A percentile compares a stretch with the other conserved stretches of the same genome.
Conservation (phyloP, 176 grass and related monocot genomes). For the Ampelocalamus luodianensis region DNA sequence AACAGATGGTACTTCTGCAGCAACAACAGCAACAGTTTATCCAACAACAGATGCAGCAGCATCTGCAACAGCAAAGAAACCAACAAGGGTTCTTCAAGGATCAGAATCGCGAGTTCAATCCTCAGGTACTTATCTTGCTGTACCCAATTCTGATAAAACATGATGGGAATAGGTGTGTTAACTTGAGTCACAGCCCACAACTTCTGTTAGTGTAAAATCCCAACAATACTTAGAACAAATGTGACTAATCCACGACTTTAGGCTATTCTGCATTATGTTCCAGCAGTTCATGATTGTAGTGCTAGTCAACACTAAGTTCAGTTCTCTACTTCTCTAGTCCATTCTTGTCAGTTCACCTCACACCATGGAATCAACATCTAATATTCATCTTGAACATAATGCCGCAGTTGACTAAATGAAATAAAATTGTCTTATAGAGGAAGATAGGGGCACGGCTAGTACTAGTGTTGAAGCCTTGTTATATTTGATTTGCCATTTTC, state of each 20-base stretch:
- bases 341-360: slow-evolving; percentile 25
- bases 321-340: neutral
- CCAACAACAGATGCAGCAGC: slow-evolving; percentile 63
- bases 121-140: slow-evolving; percentile 51
- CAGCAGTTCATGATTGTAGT: neutral
- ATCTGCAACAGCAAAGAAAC: slow-evolving; percentile 47
- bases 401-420: neutral
- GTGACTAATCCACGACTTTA: neutral
- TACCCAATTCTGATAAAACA: slow-evolving; percentile 14
- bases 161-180: slow-evolving; percentile 1
- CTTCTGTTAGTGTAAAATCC: neutral
- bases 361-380: slow-evolving; percentile 21
- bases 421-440: slow-evolving; percentile 33
- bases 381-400: slow-evolving; percentile 15
- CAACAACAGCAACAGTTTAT: slow-evolving; percentile 55
- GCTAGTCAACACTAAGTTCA: slow-evolving; percentile 11
- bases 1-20: slow-evolving; percentile 61
- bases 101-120: slow-evolving; percentile 38
- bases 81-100: slow-evolving; percentile 48
- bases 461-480: neutral
- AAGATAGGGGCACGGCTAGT: neutral
- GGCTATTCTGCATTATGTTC: neutral
- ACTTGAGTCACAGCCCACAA: neutral
- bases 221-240: neutral
- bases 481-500: slow-evolving; percentile 15